phyloP scores from a whole-genome alignment of 2,329 filamentous ascomycete genomes.

The Lanzia echinophila region DNA sequence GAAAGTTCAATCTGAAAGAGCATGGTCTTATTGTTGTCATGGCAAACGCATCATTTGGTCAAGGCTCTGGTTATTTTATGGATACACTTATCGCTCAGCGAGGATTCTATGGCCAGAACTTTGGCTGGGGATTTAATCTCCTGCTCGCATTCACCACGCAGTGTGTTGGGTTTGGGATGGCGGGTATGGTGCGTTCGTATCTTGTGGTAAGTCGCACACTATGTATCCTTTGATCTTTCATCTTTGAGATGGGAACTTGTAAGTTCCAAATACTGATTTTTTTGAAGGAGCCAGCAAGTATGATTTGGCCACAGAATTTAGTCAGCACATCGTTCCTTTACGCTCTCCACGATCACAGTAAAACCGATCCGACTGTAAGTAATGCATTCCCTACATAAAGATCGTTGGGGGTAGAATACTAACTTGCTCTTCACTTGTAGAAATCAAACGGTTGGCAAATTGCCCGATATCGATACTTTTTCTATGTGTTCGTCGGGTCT shows the following conservation, averaged over 20 bases:
- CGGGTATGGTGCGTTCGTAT: constrained; percentile 51
- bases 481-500: constrained; percentile 35
- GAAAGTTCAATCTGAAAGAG: constrained; percentile 64
- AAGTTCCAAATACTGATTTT: no score
- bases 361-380: constrained; percentile 44
- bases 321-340: constrained; percentile 13
- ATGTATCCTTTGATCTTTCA: no score
- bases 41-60: constrained; percentile 29
- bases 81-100: constrained; percentile 67
- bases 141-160: constrained; percentile 54
- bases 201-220: no score
- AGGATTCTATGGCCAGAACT: constrained; percentile 66
- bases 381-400: no score
- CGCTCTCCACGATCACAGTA: constrained; percentile 55
- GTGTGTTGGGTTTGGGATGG: constrained; percentile 56
- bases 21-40: constrained; percentile 63
- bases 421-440: no score
- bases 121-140: constrained; percentile 53
- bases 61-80: constrained; percentile 56
- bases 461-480: constrained; percentile 36
- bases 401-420: no score
- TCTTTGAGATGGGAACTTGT: no score
- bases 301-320: constrained; percentile 52
- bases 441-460: constrained; percentile 38
- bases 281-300: constrained; percentile 52